Evolutionary conservation across 805 yeast genomes (phyloP).

Genomic region (Zygosaccharomyces siamensis): DNA sequence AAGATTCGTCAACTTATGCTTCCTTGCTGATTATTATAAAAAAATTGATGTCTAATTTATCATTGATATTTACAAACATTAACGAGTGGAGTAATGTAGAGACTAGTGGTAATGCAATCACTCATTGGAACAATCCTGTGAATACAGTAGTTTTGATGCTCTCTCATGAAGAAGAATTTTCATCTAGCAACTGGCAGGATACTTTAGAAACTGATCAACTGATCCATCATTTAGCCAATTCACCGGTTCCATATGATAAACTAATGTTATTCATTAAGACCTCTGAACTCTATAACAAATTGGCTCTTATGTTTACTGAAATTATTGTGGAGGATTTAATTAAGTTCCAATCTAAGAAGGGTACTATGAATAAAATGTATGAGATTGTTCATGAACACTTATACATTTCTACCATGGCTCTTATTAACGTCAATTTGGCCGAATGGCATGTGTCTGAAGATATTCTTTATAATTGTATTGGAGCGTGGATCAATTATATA

Average conservation of each 20-base stretch:
- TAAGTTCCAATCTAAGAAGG: slow-evolving; percentile 28
- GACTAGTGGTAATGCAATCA: slow-evolving; percentile 7
- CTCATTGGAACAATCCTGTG: slow-evolving; percentile 33
- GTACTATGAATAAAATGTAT: slow-evolving; percentile 27
- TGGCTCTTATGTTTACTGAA: slow-evolving; percentile 28
- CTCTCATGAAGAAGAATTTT: slow-evolving; percentile 10
- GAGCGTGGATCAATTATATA: slow-evolving; percentile 32
- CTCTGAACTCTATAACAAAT: slow-evolving; percentile 21
- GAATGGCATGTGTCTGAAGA: slow-evolving; percentile 3
- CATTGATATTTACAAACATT: slow-evolving; percentile 29
- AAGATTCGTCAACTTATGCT: slow-evolving; percentile 15
- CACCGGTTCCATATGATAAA: slow-evolving; percentile 21
- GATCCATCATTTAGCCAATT: slow-evolving; percentile 16
- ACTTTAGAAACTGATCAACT: slow-evolving; percentile 10
- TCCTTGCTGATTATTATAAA: slow-evolving; percentile 24
- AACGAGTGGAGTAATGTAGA: slow-evolving; percentile 18
- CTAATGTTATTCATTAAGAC: slow-evolving; percentile 23
- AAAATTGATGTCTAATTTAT: slow-evolving; percentile 35
- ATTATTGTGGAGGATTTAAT: slow-evolving; percentile 35
- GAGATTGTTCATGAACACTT: slow-evolving; percentile 32
- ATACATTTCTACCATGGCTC: slow-evolving; percentile 32
- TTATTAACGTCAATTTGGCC: slow-evolving; percentile 27
- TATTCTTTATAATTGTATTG: slow-evolving; percentile 24
- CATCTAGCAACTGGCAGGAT: slow-evolving; percentile 17
- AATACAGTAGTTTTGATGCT: slow-evolving; percentile 27